Conservation (phyloP, 2,329 filamentous ascomycete genomes). For the Anthostomella pinea region DNA sequence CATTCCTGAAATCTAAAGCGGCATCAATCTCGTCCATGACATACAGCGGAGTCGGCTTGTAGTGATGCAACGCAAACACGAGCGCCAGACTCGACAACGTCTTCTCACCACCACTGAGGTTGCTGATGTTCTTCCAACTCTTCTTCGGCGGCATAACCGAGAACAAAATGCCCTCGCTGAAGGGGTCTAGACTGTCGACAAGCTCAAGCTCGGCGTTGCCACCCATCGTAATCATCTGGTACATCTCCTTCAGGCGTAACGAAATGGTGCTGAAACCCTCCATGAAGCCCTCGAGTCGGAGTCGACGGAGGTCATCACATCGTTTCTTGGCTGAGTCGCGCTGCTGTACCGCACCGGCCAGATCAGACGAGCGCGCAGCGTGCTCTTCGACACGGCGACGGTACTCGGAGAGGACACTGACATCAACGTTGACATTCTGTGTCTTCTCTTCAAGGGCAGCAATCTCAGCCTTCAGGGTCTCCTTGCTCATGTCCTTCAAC, state of each 20-base stretch:
- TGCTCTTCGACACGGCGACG: slow-evolving; percentile 83
- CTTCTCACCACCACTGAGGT: slow-evolving; percentile 95
- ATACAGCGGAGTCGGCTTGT: slow-evolving; percentile 95
- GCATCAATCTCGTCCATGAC: slow-evolving; percentile 99
- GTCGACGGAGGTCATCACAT: slow-evolving; percentile 84
- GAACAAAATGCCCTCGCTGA: slow-evolving; percentile 95
- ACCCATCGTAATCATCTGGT: slow-evolving; percentile 99
- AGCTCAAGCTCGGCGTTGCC: slow-evolving; percentile 97
- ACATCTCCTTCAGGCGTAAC: slow-evolving; percentile 96
- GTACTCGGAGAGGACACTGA: slow-evolving; percentile 85
- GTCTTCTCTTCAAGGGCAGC: slow-evolving; percentile 66
- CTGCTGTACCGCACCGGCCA: slow-evolving; percentile 71
- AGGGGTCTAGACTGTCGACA: slow-evolving; percentile 93
- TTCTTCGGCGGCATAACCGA: slow-evolving; percentile 99
- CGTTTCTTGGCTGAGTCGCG: slow-evolving; percentile 89
- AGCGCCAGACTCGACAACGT: slow-evolving; percentile 88
- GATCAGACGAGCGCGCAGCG: slow-evolving; percentile 75
- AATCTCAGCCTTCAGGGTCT: slow-evolving; percentile 59
- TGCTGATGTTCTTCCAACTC: slow-evolving; percentile 99
- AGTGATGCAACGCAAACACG: slow-evolving; percentile 97
- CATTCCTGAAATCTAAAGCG: slow-evolving; percentile 95
- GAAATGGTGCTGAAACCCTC: slow-evolving; percentile 95
- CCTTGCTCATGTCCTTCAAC: slow-evolving; percentile 63
- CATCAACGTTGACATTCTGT: slow-evolving; percentile 81
- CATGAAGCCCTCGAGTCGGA: slow-evolving; percentile 96